A percentile compares a stretch with the other conserved stretches of the same genome.
phyloP scores from a whole-genome alignment of 192 early-diverging fungal genomes.

The Rhizoclosmatium sp. region DNA sequence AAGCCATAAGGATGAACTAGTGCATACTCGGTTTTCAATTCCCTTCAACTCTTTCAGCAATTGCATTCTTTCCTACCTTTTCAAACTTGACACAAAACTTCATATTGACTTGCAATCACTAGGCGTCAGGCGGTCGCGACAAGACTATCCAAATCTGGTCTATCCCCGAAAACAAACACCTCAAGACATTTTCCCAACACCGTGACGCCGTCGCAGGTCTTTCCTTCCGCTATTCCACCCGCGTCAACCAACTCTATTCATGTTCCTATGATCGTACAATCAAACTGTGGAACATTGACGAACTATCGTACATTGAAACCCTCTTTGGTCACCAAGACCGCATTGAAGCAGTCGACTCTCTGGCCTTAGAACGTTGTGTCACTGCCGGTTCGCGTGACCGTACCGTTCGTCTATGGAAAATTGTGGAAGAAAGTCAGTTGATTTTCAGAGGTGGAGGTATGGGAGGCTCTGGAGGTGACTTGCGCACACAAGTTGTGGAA shows the following conservation, averaged over 20 bases:
- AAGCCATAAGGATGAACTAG: too few relatives aligned
- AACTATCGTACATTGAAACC: constrained; percentile 77
- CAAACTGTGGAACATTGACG: constrained; percentile 97
- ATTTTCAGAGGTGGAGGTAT: constrained; percentile 83
- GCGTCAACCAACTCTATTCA: constrained; percentile 81
- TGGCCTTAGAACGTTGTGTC: constrained; percentile 90
- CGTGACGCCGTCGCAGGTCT: constrained; percentile 88
- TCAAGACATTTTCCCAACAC: constrained; percentile 86
- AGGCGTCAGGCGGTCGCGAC: constrained; percentile 90
- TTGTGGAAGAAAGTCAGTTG: constrained; percentile 91
- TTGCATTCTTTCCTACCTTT: neutral
- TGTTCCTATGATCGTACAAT: constrained; percentile 90
- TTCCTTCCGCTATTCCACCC: constrained; percentile 79
- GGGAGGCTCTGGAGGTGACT: constrained; percentile 33
- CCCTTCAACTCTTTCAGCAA: neutral
- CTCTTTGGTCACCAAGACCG: constrained; percentile 96
- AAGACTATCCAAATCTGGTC: constrained; percentile 94
- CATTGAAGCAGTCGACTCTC: constrained; percentile 79
- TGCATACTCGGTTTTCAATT: too few relatives aligned
- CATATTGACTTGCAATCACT: neutral
- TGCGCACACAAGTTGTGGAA: constrained; percentile 57
- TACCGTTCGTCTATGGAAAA: constrained; percentile 93
- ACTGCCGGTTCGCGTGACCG: constrained; percentile 90
- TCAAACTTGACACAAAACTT: neutral
- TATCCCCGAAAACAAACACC: constrained; percentile 73